Percentiles rank a stretch among this genome's conserved stretches.
phyloP scores from a whole-genome alignment of 495 filamentous ascomycete species.

The Tuber microsphaerosporum region DNA sequence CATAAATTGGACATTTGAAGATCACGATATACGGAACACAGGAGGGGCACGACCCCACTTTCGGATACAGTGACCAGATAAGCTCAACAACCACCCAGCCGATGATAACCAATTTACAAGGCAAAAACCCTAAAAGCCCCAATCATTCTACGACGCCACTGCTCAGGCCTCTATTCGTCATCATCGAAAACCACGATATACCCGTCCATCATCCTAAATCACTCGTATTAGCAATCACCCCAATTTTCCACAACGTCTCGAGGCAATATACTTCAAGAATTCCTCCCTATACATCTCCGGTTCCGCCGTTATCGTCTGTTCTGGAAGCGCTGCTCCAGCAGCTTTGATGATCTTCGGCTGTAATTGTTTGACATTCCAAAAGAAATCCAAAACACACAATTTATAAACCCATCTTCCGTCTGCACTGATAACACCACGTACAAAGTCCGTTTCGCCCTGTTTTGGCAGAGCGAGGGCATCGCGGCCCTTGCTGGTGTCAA shows the following conservation, averaged over 20 bases:
- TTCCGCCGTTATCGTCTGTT: constrained; percentile 40
- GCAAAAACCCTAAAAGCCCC: not conserved
- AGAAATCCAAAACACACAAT: constrained; percentile 37
- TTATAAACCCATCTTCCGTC: constrained; percentile 41
- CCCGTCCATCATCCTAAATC: constrained; percentile 30
- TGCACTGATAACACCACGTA: constrained; percentile 27
- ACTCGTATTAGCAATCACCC: constrained; percentile 6
- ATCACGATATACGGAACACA: not conserved
- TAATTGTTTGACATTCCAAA: constrained; percentile 40
- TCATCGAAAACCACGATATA: constrained; percentile 28
- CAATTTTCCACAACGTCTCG: not conserved
- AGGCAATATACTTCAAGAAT: constrained; percentile 28
- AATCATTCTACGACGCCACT: not conserved
- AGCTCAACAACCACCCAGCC: not conserved
- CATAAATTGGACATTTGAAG: not conserved
- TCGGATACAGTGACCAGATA: not conserved
- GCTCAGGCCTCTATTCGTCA: not conserved
- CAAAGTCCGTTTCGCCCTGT: constrained; percentile 20
- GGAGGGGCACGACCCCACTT: not conserved
- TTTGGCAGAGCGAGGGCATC: constrained; percentile 21
- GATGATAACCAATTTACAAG: not conserved
- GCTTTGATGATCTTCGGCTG: constrained; percentile 33
- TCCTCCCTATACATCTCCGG: constrained; percentile 36
- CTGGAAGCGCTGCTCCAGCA: constrained; percentile 32
- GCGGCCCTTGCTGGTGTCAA: constrained; percentile 15